Evolutionary conservation across 768 basidiomycete species (phyloP), one percentile per base, ranked within the genome.

Genomic region (Kockovaella imperatae): DNA sequence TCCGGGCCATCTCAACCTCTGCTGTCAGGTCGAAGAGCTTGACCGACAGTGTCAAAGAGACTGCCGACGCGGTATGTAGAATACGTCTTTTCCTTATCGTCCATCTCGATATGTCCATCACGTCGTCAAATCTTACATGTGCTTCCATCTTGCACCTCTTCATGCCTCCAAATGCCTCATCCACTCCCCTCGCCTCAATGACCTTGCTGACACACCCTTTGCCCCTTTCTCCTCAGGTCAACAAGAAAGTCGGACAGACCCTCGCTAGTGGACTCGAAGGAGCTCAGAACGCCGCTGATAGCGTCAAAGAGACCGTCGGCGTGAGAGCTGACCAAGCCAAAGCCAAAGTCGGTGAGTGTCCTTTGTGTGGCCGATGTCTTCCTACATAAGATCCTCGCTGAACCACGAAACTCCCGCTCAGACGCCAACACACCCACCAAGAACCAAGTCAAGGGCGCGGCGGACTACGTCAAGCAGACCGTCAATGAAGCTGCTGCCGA

Each of bases 191-290:
- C 17, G n/a, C 32, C 18, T 32, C 23, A 34, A 34, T 47, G 26
- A 49, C 13, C 15, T 29, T 6, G 17, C 4, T 11, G 24, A 35
- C 20, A n/a, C n/a, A n/a, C n/a, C n/a, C n/a, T n/a, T n/a, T n/a
- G n/a, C n/a, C n/a, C n/a, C n/a, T n/a, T n/a, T n/a, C 5, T 6
- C 39, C 3, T 26, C 35, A 63, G 61, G 47, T 63, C 24, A 63
- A 63, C 55, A 63, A 63, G 36, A 63, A 63, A 35, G 55, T 63
- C 30, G 61, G 61, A 18, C 46, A 60, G 45, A 60, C 58, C 14
- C 48, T 63, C 7, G 61, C 61, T 28, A 29, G 49, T 8, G 61
- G 61, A 28, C 23, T 62, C 6, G 60, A 62, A 6, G 42, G 31
- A 21, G 47, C 50, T 25, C 46, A 57, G 35, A 26, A 47, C 13